A percentile compares a stretch with the other conserved stretches of the same genome.
These are phyloP conservation scores for Leucogyrophana mollusca DNA, from an alignment of 768 basidiomycete species.

Conservation along the genomic window DNA sequence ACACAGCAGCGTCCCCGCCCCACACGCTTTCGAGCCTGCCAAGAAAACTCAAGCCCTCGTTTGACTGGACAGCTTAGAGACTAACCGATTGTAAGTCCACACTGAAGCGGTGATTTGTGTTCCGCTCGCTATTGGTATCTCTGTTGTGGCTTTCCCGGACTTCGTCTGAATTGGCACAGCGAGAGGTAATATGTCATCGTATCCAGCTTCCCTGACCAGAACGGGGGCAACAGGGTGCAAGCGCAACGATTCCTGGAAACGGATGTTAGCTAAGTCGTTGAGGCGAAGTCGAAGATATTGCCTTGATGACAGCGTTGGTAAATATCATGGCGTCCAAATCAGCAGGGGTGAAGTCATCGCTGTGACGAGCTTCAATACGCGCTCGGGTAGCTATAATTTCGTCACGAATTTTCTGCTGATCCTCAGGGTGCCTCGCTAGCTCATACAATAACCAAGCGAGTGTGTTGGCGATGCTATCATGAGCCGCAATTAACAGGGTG, in stretches of 20 bases:
- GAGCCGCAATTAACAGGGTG: conserved; percentile 15
- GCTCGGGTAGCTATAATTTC: conserved; percentile 18
- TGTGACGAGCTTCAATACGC: conserved; percentile 17
- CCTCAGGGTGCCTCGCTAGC: conserved; percentile 14
- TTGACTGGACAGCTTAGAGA: neutral
- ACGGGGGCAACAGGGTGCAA: conserved; percentile 29
- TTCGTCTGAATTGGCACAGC: conserved; percentile 24
- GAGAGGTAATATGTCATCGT: conserved; percentile 34
- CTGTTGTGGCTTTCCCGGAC: conserved; percentile 15
- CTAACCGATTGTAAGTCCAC: conserved; percentile 31
- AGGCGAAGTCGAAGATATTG: conserved; percentile 3
- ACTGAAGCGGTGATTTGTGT: conserved; percentile 13
- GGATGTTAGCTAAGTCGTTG: no score
- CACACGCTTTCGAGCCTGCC: conserved; percentile 12
- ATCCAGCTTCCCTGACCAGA: conserved; percentile 21
- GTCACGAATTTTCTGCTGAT: conserved; percentile 13
- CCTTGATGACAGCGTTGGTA: conserved; percentile 32
- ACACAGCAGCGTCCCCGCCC: conserved; percentile 18
- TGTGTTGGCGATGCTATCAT: conserved; percentile 15
- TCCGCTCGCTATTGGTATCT: conserved; percentile 18
- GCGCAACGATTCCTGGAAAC: conserved; percentile 27
- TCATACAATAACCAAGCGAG: conserved; percentile 14
- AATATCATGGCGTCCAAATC: conserved; percentile 34
- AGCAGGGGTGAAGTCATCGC: conserved; percentile 21
- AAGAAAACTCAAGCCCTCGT: neutral